Base-by-base conservation (phyloP, 257 asterid genomes). In the Sherardia arvensis region DNA sequence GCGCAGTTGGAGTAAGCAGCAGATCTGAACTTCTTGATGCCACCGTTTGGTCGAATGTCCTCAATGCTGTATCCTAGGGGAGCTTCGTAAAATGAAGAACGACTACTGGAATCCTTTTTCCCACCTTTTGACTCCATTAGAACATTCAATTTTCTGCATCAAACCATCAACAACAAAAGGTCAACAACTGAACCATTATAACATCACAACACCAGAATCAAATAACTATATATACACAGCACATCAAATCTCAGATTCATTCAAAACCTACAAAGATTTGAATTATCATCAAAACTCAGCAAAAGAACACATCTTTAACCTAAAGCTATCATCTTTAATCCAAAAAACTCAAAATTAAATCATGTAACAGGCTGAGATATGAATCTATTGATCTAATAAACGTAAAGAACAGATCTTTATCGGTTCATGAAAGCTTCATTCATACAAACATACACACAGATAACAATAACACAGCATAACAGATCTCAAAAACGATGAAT, bases 1-100 rank as follows among this genome's bases (percentile, higher is more conserved):
- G 95, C 93, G 77, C 96, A 89, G 94, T 89, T 89, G 81, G 96
- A 86, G 95, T 89, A 89, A 0, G 96, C 93, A 86, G 96, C 96
- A 78, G 95, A 89, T 86, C 87, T 80, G 93, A 86, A 89, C 71
- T 86, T 89, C 95, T 81, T 84, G 79, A 89, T 83, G 77, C 95
- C 96, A 20, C 96, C 96, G 87, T 89, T 86, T 72, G 96, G 96
- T 81, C 95, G 93, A 70, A 89, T 34, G 87, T 89, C 93, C 40
- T 89, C 96, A 83, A 83, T 86, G 91, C 88, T 71, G 86, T 89
- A 89, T 71, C 91, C 95, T 0, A 89, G 95, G 79, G 96, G 95
- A 67, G 95, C 96, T 83, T 89, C 96, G 80, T 89, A 89, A 15
- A 74, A 83, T 75, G 77, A 76, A 66, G 93, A 84, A 21, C 66